Percentiles rank a stretch among this genome's conserved stretches.
These are phyloP conservation scores for Diutina sp. DNA, from an alignment of 1,139 yeast species.

Conservation along the genomic window DNA sequence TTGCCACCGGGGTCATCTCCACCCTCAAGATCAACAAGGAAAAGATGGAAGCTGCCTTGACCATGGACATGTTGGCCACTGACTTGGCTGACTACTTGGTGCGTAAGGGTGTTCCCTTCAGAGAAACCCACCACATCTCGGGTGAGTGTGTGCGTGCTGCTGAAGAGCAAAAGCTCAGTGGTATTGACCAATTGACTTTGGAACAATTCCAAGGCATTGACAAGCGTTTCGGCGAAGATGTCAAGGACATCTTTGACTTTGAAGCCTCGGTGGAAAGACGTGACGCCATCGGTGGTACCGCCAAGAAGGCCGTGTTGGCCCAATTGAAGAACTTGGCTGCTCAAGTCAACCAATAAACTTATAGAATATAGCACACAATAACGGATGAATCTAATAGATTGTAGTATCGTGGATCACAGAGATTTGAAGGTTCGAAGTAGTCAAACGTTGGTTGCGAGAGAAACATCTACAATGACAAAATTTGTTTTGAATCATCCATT, in stretches of 20 bases:
- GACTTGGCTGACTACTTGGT: slow-evolving; percentile 96
- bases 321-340: slow-evolving; percentile 35
- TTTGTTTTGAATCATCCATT: no score
- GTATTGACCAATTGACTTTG: slow-evolving; percentile 67
- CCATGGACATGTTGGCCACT: slow-evolving; percentile 98
- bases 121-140: slow-evolving; percentile 97
- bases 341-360: slow-evolving; percentile 4
- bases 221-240: slow-evolving; percentile 67
- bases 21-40: slow-evolving; percentile 62
- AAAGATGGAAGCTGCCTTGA: slow-evolving; percentile 75
- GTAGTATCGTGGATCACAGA: neutral
- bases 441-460: no score
- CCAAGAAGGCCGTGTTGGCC: slow-evolving; percentile 71
- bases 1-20: slow-evolving; percentile 92
- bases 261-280: slow-evolving; percentile 95
- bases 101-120: slow-evolving; percentile 95
- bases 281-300: slow-evolving; percentile 94
- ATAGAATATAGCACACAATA: neutral
- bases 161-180: slow-evolving; percentile 61
- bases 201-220: slow-evolving; percentile 76
- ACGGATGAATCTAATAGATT: neutral
- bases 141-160: slow-evolving; percentile 94
- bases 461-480: no score
- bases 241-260: slow-evolving; percentile 72
- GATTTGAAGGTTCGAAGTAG: neutral